A percentile compares a stretch with the other conserved stretches of the same genome.
These are phyloP conservation scores for Parietichytrium sp. DNA, from an alignment of 108 stramenopile genomes.

Conservation along the genomic window DNA sequence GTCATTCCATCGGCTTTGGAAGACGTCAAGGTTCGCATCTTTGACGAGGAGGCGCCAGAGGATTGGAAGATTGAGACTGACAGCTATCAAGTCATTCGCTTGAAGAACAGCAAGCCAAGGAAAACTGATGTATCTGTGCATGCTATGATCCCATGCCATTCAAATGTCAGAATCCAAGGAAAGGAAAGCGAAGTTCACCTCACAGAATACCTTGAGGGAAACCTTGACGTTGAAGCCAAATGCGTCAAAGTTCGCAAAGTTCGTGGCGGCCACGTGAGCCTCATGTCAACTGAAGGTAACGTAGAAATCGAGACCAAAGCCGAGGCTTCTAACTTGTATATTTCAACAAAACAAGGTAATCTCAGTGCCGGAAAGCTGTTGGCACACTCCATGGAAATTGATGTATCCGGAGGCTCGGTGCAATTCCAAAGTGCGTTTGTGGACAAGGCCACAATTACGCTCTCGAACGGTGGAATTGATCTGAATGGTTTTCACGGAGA, in stretches of 20 bases:
- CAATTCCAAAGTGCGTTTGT: not conserved
- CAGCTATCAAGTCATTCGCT: too few relatives aligned
- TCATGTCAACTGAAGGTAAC: not conserved
- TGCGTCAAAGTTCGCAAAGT: not conserved
- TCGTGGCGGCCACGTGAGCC: not conserved
- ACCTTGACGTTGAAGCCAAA: not conserved
- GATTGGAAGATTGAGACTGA: too few relatives aligned
- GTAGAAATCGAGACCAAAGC: not conserved
- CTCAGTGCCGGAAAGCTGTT: not conserved
- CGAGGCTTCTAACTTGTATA: not conserved
- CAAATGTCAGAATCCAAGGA: too few relatives aligned
- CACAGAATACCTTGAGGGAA: not conserved
- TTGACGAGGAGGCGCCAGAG: too few relatives aligned
- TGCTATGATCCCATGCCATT: too few relatives aligned
- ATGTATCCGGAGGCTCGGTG: not conserved
- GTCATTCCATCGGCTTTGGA: too few relatives aligned
- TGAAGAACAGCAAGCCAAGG: too few relatives aligned
- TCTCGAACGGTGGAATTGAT: not conserved
- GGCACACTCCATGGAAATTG: not conserved
- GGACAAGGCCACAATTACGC: not conserved
- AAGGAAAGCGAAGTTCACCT: too few relatives aligned
- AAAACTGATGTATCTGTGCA: too few relatives aligned
- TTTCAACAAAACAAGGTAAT: too few relatives aligned
- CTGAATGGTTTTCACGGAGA: slow-evolving; percentile 19
- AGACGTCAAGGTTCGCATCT: too few relatives aligned